phyloP scores from a whole-genome alignment of 176 grass and related monocot species.

The Eragrostis nindensis region DNA sequence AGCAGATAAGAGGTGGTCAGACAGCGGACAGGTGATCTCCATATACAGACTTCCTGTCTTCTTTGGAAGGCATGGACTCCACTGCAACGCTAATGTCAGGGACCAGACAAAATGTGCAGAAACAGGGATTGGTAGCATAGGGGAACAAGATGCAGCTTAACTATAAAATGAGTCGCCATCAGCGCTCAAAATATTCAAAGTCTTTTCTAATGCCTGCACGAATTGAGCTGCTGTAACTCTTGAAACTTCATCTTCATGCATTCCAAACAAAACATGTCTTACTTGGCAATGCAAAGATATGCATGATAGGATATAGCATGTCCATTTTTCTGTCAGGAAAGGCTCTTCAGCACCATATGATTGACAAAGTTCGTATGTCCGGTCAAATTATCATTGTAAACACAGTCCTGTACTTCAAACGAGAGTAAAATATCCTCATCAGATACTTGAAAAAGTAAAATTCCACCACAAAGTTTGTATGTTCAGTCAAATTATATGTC shows the following conservation, averaged over 20 bases:
- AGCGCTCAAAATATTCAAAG: too few species aligned
- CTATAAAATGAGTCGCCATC: too few species aligned
- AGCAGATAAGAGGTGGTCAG: too few species aligned
- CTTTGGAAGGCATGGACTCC: too few species aligned
- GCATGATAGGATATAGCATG: neutral
- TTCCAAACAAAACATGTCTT: too few species aligned
- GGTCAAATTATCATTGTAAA: neutral
- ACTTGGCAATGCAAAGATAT: too few species aligned
- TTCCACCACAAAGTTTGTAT: neutral
- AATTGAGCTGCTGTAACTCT: too few species aligned
- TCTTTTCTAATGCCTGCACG: too few species aligned
- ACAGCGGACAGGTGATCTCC: neutral
- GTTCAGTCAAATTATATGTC: too few species aligned
- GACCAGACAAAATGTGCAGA: neutral
- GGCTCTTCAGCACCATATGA: neutral
- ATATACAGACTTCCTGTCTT: too few species aligned
- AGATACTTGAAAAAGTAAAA: neutral
- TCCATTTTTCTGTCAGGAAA: neutral
- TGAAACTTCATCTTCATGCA: too few species aligned
- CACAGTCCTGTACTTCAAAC: neutral
- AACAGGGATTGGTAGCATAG: neutral
- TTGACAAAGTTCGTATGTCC: neutral
- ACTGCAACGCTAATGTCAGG: neutral
- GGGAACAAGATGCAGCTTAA: neutral
- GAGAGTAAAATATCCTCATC: neutral